Percentiles rank a stretch among this genome's conserved stretches.
phyloP scores from a whole-genome alignment of 2,329 filamentous ascomycete genomes.

The Colletotrichum godetiae region DNA sequence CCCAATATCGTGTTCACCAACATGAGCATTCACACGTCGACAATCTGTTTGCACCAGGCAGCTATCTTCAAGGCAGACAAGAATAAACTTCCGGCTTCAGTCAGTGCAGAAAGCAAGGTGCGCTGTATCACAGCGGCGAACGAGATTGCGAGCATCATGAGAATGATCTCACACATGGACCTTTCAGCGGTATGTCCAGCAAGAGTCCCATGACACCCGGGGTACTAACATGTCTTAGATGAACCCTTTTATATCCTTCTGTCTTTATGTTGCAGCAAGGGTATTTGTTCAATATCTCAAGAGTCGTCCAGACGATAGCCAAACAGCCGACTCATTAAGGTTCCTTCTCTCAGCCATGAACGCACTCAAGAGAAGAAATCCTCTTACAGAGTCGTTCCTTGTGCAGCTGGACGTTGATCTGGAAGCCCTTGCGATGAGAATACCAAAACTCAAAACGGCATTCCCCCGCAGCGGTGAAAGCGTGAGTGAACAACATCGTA shows the following conservation, averaged over 20 bases:
- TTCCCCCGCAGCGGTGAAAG: slow-evolving; percentile 65
- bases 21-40: slow-evolving; percentile 96
- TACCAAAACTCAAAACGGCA: slow-evolving; percentile 65
- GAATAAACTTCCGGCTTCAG: slow-evolving; percentile 79
- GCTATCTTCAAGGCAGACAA: slow-evolving; percentile 98
- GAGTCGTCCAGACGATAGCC: slow-evolving; percentile 86
- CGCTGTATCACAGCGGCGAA: slow-evolving; percentile 93
- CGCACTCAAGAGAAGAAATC: slow-evolving; percentile 87
- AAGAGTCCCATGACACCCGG: not conserved
- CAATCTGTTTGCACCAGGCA: slow-evolving; percentile 97
- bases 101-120: slow-evolving; percentile 90
- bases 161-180: slow-evolving; percentile 91
- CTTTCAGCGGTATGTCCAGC: slow-evolving; percentile 75
- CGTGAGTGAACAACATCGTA: slow-evolving; percentile 51
- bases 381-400: slow-evolving; percentile 92
- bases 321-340: slow-evolving; percentile 82
- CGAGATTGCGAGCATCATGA: slow-evolving; percentile 95
- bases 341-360: slow-evolving; percentile 94
- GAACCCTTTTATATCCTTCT: slow-evolving; percentile 96
- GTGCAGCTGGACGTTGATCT: slow-evolving; percentile 94
- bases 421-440: slow-evolving; percentile 75
- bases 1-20: slow-evolving; percentile 93
- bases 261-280: slow-evolving; percentile 92
- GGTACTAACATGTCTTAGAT: slow-evolving; percentile 67
- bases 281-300: slow-evolving; percentile 98